Evolutionary conservation across 2,329 filamentous ascomycete species (phyloP).

Genomic region (Aspergillus sp.): DNA sequence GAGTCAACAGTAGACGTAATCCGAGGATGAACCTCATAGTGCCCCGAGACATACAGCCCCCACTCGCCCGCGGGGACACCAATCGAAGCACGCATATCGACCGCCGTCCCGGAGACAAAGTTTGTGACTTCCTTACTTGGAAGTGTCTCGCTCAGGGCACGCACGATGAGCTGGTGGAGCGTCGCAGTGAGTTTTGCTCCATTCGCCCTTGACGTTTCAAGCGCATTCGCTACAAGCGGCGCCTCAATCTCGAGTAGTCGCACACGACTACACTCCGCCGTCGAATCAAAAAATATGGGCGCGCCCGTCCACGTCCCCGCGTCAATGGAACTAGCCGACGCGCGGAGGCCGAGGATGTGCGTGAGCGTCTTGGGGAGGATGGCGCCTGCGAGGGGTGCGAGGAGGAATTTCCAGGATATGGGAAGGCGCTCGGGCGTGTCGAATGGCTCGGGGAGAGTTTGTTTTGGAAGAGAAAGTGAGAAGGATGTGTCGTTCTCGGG

Average conservation of each 20-base stretch:
- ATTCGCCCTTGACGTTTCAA: conserved; percentile 38
- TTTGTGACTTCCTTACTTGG: conserved; percentile 28
- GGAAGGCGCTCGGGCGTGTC: conserved; percentile 45
- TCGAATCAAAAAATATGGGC: conserved; percentile 32
- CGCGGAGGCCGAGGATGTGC: conserved; percentile 38
- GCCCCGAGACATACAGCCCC: conserved; percentile 41
- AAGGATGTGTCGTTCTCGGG: neutral
- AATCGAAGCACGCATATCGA: conserved; percentile 47
- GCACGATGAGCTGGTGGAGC: conserved; percentile 46
- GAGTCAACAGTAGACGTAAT: neutral
- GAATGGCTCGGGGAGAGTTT: conserved; percentile 40
- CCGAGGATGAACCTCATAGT: conserved; percentile 31
- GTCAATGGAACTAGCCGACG: conserved; percentile 30
- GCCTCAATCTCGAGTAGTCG: conserved; percentile 38
- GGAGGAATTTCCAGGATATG: conserved; percentile 52
- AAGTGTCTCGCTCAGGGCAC: conserved; percentile 41
- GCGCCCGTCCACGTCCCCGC: conserved; percentile 41
- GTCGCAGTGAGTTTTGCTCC: conserved; percentile 48
- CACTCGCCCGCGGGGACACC: conserved; percentile 40
- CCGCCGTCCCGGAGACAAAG: conserved; percentile 45
- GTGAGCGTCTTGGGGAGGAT: conserved; percentile 44
- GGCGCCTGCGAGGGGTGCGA: conserved; percentile 44
- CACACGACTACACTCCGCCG: conserved; percentile 34
- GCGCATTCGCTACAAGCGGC: conserved; percentile 29
- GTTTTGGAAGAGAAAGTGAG: conserved; percentile 23